Evolutionary conservation across 164 flowering plant genomes (phyloP).

Genomic region (Tinospora cordifolia): DNA sequence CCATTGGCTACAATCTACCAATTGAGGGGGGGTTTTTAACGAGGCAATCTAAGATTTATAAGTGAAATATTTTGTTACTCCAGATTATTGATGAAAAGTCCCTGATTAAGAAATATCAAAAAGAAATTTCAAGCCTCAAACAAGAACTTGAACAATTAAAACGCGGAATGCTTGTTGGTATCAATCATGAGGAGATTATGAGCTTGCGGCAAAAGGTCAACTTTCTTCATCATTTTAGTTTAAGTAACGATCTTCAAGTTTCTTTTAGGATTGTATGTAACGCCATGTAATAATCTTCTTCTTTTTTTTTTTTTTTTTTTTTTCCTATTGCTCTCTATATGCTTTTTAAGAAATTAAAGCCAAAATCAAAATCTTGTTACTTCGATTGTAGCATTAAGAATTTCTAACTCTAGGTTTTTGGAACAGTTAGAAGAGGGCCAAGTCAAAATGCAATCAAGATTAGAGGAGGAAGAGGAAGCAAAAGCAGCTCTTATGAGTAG

Average conservation of each 20-base stretch:
- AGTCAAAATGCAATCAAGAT: constrained; percentile 91
- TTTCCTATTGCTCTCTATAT: constrained; percentile 5
- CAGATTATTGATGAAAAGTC: constrained; percentile 99
- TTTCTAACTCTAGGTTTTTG: constrained; percentile 8
- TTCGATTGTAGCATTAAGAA: not conserved
- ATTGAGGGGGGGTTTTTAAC: not conserved
- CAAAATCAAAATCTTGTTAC: not conserved
- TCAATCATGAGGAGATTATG: constrained; percentile 77
- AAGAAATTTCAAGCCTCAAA: constrained; percentile 78
- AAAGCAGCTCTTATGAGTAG: constrained; percentile 98
- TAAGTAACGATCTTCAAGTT: not conserved
- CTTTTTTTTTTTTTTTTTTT: no score
- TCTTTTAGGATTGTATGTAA: not conserved
- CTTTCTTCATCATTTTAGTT: constrained; percentile 3
- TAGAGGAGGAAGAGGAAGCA: constrained; percentile 99
- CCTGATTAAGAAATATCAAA: constrained; percentile 92
- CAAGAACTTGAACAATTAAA: constrained; percentile 85
- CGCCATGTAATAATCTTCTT: not conserved
- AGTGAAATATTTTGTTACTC: constrained; percentile 4
- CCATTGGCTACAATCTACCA: not conserved
- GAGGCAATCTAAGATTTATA: not conserved
- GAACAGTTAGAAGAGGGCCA: constrained; percentile 93
- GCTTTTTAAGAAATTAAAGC: not conserved
- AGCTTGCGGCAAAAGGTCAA: constrained; percentile 78
- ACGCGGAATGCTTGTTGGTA: constrained; percentile 75